Percentiles rank a stretch among this genome's conserved stretches.
phyloP scores from a whole-genome alignment of 805 yeast species.

The Barnettozyma vustinii region DNA sequence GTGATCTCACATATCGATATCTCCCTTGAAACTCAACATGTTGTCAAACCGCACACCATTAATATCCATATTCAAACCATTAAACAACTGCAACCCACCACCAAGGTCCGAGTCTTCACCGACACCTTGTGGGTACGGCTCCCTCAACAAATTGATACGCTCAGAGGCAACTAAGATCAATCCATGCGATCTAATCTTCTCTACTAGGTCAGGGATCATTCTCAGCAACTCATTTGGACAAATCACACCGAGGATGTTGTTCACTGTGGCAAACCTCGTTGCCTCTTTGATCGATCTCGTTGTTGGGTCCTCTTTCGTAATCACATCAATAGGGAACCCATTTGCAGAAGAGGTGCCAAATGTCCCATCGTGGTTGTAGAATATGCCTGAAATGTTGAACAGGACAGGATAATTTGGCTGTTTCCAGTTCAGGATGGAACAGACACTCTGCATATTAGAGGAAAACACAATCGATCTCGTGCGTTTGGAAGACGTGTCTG shows the following conservation, averaged over 20 bases:
- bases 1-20: conserved; percentile 38
- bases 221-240: conserved; percentile 65
- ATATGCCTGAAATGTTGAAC: conserved; percentile 69
- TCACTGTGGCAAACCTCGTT: conserved; percentile 68
- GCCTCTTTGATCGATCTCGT: conserved; percentile 78
- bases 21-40: conserved; percentile 61
- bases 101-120: conserved; percentile 1
- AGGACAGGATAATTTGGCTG: conserved; percentile 97
- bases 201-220: conserved; percentile 70
- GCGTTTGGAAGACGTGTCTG: conserved; percentile 24
- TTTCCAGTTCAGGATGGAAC: conserved; percentile 94
- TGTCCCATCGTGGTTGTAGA: conserved; percentile 27
- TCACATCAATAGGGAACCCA: conserved; percentile 29
- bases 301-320: conserved; percentile 33
- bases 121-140: conserved; percentile 12
- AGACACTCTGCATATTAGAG: conserved; percentile 82
- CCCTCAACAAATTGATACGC: conserved; percentile 26
- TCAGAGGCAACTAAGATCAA: conserved; percentile 73
- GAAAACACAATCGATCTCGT: conserved; percentile 75
- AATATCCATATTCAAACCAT: conserved; percentile 25
- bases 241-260: conserved; percentile 81
- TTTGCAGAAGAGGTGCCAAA: conserved; percentile 38
- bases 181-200: conserved; percentile 74
- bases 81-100: not conserved
- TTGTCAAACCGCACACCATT: conserved; percentile 67